A percentile compares a stretch with the other conserved stretches of the same genome.
phyloP scores from a whole-genome alignment of 2,329 filamentous ascomycete species.

The Colletotrichum cordylinicola region DNA sequence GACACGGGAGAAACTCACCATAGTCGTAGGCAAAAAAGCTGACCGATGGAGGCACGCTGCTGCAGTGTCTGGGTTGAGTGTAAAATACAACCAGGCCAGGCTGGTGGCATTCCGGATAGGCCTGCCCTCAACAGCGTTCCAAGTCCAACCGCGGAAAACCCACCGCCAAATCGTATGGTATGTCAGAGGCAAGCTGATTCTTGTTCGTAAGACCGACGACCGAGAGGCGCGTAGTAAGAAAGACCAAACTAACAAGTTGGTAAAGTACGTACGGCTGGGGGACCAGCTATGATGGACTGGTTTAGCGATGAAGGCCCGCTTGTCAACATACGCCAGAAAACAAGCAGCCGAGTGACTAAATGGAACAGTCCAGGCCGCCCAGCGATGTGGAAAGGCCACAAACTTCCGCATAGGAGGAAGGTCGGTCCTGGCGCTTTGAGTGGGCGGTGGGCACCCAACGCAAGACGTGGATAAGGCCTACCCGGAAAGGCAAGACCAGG shows the following conservation, averaged over 20 bases:
- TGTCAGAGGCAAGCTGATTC: background rate
- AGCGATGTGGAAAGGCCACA: background rate
- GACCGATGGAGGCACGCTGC: background rate
- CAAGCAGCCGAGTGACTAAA: constrained; percentile 2
- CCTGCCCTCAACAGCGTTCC: background rate
- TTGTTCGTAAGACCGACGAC: background rate
- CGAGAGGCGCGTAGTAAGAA: background rate
- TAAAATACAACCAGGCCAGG: background rate
- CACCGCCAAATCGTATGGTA: background rate
- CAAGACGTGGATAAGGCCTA: background rate
- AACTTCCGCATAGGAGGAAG: background rate
- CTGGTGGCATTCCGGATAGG: background rate
- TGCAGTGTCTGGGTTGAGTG: background rate
- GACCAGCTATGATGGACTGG: background rate
- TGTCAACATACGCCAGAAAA: background rate
- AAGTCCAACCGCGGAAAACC: background rate
- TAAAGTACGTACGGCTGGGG: background rate
- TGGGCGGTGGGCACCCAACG: background rate
- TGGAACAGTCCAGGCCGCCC: constrained; percentile 18
- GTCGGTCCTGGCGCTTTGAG: background rate
- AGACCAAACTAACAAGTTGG: background rate
- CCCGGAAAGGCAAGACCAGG: background rate
- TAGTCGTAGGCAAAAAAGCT: background rate
- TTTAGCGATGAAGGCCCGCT: background rate
- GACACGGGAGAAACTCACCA: background rate